Conservation (phyloP, 768 basidiomycete genomes). For the Suillus paluster region DNA sequence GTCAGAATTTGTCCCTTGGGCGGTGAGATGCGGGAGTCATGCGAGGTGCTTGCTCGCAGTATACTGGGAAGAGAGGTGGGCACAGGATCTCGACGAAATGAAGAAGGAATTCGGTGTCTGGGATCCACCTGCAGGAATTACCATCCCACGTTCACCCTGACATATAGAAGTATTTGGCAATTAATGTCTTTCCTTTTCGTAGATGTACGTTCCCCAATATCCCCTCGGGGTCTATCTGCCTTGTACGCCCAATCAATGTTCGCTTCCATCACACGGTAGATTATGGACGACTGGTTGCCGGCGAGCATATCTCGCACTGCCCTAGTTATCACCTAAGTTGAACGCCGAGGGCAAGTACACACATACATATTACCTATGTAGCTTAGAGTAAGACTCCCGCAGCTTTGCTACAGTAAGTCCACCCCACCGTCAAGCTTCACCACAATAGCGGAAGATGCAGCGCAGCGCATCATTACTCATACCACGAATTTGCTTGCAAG, state of each 20-base stretch:
- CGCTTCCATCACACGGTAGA: no score
- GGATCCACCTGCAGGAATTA: slow-evolving; percentile 64
- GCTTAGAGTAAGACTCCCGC: no score
- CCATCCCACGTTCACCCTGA: slow-evolving; percentile 10
- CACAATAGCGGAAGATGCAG: not conserved
- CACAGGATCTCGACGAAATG: slow-evolving; percentile 78
- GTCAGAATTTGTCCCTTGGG: slow-evolving; percentile 92
- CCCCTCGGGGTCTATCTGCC: no score
- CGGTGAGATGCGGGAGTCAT: slow-evolving; percentile 78
- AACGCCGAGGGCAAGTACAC: no score
- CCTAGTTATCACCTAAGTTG: no score
- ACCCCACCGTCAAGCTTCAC: not conserved
- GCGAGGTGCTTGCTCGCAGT: slow-evolving; percentile 83
- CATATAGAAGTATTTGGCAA: not conserved
- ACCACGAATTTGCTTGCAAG: no score
- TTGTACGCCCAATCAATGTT: no score
- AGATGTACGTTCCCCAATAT: no score
- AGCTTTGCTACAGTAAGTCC: no score
- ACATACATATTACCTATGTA: no score
- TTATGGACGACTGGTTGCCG: no score
- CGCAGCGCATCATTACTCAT: not conserved
- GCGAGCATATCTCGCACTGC: no score
- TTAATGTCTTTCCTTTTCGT: not conserved
- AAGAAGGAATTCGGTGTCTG: slow-evolving; percentile 84
- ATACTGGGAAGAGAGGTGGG: slow-evolving; percentile 97